These are phyloP conservation scores for Russula virescens DNA, from an alignment of 768 basidiomycete genomes.

Conservation along the genomic window DNA sequence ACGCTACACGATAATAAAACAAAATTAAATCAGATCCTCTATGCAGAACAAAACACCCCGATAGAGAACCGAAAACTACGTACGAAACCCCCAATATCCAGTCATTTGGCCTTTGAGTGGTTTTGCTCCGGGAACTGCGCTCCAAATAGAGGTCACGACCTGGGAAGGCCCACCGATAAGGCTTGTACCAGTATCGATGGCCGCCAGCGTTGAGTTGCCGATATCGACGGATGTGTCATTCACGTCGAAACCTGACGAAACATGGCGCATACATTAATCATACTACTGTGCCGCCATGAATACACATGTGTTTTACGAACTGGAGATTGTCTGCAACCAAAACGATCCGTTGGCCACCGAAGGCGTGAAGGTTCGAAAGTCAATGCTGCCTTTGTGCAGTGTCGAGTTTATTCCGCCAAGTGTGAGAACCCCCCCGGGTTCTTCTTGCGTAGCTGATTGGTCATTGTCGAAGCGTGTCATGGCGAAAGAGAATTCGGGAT, in stretches of 20 bases:
- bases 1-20: conserved; percentile 46
- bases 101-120: conserved; percentile 39
- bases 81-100: conserved; percentile 84
- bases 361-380: conserved; percentile 50
- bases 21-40: background rate
- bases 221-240: conserved; percentile 46
- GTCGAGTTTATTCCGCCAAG: conserved; percentile 60
- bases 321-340: conserved; percentile 54
- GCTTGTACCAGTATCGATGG: conserved; percentile 95
- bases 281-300: conserved; percentile 27
- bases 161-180: conserved; percentile 78
- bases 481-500: conserved; percentile 59
- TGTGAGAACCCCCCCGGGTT: conserved; percentile 64
- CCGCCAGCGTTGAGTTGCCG: conserved; percentile 47
- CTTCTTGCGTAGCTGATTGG: conserved; percentile 30
- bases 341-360: conserved; percentile 36
- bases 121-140: conserved; percentile 51
- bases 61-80: conserved; percentile 29
- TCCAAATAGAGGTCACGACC: conserved; percentile 58
- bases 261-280: background rate
- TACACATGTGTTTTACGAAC: conserved; percentile 41
- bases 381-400: conserved; percentile 63
- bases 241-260: conserved; percentile 50
- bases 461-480: conserved; percentile 47
- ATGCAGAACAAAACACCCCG: background rate